Evolutionary conservation across 1,284 basidiomycete genomes (phyloP), one percentile per base, ranked within the genome.

Genomic region (Afroboletus lepidellus): DNA sequence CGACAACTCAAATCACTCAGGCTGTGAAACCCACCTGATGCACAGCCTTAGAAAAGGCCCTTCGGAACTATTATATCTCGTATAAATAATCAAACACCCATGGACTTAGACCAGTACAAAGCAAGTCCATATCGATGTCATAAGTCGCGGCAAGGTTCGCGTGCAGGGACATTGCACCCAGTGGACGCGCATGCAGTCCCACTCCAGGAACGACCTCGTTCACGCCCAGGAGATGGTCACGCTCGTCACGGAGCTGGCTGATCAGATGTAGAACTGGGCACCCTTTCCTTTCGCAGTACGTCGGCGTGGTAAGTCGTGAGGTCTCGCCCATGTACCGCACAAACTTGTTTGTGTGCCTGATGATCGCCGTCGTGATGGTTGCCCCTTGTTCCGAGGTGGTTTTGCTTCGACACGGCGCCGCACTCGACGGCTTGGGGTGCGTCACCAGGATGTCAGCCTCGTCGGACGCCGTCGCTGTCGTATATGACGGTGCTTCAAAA

Each of bases 241-340:
- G n/a, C n/a, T n/a, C n/a, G n/a, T n/a, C n/a, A n/a, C n/a, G n/a
- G n/a, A n/a, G n/a, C n/a, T n/a, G n/a, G n/a, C n/a, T n/a, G 54
- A 56, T 25, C n/a, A 52, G 38, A 53, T 47, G 3, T 60, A 55
- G 54, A 46, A 42, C 38, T 59, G 47, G 62, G 63, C 63, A 51
- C 15, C 55, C 27, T 6, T 32, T 12, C 9, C 21, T 38, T 27
- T 37, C 18, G 13, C 34, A 66, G 62, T 56, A 57, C 36, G 41
- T 39, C 20, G 34, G 49, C 13, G 42, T 42, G 27, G 24, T 37
- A 32, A 38, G 18, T 32, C 46, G 38, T 11, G 21, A 23, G 12
- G 29, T 29, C 5, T 32, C 33, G 25, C 41, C 54, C 16, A 32
- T 53, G 2, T 23, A 48, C 25, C 48, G 50, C 24, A 21, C 47